Conservation (phyloP, 345 rosid genomes). For the Sonneratia alba region DNA sequence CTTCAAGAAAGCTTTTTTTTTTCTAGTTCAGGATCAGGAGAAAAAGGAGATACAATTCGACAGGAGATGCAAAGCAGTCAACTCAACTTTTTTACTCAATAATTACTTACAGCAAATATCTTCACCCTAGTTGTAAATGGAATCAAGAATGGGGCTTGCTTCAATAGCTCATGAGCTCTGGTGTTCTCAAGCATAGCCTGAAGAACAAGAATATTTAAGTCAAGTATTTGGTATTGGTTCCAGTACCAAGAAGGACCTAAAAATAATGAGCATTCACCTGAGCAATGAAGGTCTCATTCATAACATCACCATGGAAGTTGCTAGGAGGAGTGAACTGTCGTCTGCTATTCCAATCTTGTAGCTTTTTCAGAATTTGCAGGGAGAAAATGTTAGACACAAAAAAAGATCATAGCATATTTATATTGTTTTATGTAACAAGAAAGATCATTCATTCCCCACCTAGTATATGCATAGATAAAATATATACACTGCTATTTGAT, state of each 20-base stretch:
- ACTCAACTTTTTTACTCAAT: not conserved
- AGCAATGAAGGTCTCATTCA: slow-evolving; percentile 77
- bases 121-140: slow-evolving; percentile 96
- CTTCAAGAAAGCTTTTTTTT: not conserved
- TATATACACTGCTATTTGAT: slow-evolving; percentile 1
- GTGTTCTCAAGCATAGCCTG: slow-evolving; percentile 84
- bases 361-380: slow-evolving; percentile 23
- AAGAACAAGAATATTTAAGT: slow-evolving; percentile 12
- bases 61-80: not conserved
- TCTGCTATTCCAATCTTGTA: slow-evolving; percentile 97
- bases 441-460: not conserved
- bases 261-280: slow-evolving; percentile 55
- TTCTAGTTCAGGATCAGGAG: not conserved
- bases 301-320: slow-evolving; percentile 90
- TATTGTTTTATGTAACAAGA: not conserved
- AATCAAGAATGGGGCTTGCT: slow-evolving; percentile 91
- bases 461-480: not conserved
- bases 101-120: slow-evolving; percentile 75
- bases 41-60: not conserved
- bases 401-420: not conserved
- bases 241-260: not conserved
- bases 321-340: slow-evolving; percentile 64
- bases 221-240: slow-evolving; percentile 6
- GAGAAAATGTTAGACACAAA: not conserved
- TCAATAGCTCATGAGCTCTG: slow-evolving; percentile 82